Base-by-base conservation (phyloP, 345 rosid species). In the Salix dunnii region DNA sequence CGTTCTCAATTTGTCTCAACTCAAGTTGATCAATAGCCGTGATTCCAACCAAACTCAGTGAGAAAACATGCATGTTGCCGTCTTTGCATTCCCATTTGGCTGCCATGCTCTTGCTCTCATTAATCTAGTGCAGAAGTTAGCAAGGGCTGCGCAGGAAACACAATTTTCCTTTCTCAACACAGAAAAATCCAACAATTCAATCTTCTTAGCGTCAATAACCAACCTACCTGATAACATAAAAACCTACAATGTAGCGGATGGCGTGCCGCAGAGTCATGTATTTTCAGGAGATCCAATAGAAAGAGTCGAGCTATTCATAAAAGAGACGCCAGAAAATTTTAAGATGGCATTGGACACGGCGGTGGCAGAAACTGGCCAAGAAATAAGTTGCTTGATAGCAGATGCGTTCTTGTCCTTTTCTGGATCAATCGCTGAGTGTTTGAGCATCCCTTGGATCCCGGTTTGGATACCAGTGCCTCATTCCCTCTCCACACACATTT, bases 41-140 rank as follows among this genome's bases (percentile, higher is more conserved):
- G 6, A 21, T 4, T 4, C n/a, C 61, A 75, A 67, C 78, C 23
- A 7, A 49, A 20, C 17, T n/a, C 43, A 35, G 2, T 27, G 31
- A 60, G 35, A 21, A 63, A 43, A 33, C 16, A 46, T 46, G 49
- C 95, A 88, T 78, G 87, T 89, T 5, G 91, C 89, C 0, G 84
- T 88, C 42, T 79, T 92, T 31, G 90, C 92, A 27, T 92, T 90
- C 75, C 93, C 93, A 21, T 89, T 86, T 36, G 84, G 88, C 31
- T 78, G 86, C 74, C 96, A 92, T 72, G 87, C 87, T 0, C 51
- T 84, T 65, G 80, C 94, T 23, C 86, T 89, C 66, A 82, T 88
- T 14, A 43, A 86, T 61, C 75, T 92, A 30, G 82, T 81, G 2
- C 72, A 73, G 53, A 84, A 79, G 69, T 76, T 92, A 14, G 94